Percentiles rank a stretch among this genome's conserved stretches.
These are phyloP conservation scores for Petrea volubilis DNA, from an alignment of 257 asterid genomes.

Conservation along the genomic window DNA sequence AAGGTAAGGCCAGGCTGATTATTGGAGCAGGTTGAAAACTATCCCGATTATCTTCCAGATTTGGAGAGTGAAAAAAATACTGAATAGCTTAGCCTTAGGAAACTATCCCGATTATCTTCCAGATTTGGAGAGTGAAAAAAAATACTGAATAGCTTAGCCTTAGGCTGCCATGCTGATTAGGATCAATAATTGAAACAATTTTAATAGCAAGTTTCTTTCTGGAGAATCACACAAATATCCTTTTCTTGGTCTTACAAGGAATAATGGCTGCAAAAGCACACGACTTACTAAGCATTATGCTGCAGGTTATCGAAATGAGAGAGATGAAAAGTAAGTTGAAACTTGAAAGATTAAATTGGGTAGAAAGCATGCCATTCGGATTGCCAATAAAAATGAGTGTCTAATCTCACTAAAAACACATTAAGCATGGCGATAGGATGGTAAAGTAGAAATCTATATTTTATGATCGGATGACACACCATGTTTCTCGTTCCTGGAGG, in stretches of 20 bases:
- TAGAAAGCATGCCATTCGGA: background rate
- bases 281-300: background rate
- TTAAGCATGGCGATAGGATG: background rate
- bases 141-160: constrained; percentile 1
- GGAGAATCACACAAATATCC: background rate
- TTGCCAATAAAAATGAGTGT: constrained; percentile 5
- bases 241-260: background rate
- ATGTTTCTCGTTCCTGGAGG: constrained; percentile 14
- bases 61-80: background rate
- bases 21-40: background rate
- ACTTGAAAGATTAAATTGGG: background rate
- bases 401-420: constrained; percentile 13
- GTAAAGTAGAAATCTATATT: constrained; percentile 7
- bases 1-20: background rate
- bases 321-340: background rate
- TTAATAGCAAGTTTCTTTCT: background rate
- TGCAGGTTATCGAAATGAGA: background rate
- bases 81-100: constrained; percentile 3
- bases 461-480: constrained; percentile 29
- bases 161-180: background rate
- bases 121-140: background rate
- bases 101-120: background rate
- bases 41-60: background rate
- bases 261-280: background rate
- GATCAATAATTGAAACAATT: background rate